Base-by-base conservation (phyloP, 1,139 yeast genomes). In the Sugiyamaella neomexicana region DNA sequence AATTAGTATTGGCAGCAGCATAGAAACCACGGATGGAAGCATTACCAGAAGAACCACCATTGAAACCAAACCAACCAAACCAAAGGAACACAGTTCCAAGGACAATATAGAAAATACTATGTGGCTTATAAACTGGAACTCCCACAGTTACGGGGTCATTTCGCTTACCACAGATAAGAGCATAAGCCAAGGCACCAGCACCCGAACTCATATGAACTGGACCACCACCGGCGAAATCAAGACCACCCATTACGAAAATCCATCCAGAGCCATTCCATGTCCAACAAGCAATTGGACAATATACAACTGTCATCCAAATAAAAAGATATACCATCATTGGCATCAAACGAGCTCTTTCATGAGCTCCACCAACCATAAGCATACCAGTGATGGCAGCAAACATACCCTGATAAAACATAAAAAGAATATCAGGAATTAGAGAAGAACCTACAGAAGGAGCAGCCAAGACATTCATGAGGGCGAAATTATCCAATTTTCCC, bases 61-160 rank as follows among this genome's bases (percentile, higher is more conserved):
- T 91, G 81, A 91, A 91, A 52, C 97, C 97, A 67, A 88, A 89
- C 98, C 99, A 91, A 45, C 98, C 98, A 66, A 91, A 89, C 97
- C 97, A 91, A 66, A 91, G 81, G 76, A 93, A 88, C 3, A 89
- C 85, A 20, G 97, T 90, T 55, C 98, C 99, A 59, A 91, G 75
- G n/a, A 90, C 97, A 58, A 89, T 89, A 50, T 90, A 83, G 10
- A 95, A 80, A 25, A 60, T 58, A 40, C 55, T 60, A 71, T 91
- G 97, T 34, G 98, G 97, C 75, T 85, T 88, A 75, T 89, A 89
- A 70, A 86, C 86, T 62, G 88, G 79, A 63, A 82, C 82, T 54
- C 82, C 81, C 48, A 75, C 73, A 36, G 95, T 80, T 12, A 62
- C 69, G 13, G 71, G 68, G 68, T 89, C 96, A 66, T 83, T 82